These are phyloP conservation scores for Cucurbita argyrosperma DNA, from an alignment of 306 rosid species.

Conservation along the genomic window DNA sequence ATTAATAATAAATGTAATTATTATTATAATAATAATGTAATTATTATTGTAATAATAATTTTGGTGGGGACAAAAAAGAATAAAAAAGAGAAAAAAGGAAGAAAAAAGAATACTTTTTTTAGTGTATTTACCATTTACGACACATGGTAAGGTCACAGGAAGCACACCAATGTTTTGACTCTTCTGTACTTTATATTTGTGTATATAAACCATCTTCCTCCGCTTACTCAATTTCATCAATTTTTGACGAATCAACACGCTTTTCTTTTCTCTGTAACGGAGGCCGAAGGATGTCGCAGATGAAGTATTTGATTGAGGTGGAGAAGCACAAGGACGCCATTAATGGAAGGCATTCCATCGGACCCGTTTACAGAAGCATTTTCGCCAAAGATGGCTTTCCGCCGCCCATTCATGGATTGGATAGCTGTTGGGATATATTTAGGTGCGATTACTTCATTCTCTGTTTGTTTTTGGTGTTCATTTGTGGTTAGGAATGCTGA, in stretches of 20 bases:
- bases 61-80: background rate
- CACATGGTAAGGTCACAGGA: background rate
- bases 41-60: background rate
- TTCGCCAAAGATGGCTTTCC: constrained; percentile 81
- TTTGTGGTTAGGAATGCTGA: background rate
- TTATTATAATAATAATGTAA: too few species aligned
- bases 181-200: background rate
- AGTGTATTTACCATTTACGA: background rate
- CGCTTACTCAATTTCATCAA: background rate
- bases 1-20: background rate
- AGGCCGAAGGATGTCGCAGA: constrained; percentile 23
- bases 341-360: constrained; percentile 48
- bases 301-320: constrained; percentile 48
- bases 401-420: constrained; percentile 43
- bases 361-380: constrained; percentile 76
- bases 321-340: constrained; percentile 47
- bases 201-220: background rate
- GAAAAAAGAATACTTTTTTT: too few species aligned
- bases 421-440: constrained; percentile 85
- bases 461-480: background rate
- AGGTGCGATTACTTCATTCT: constrained; percentile 29
- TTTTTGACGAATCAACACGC: background rate
- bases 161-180: constrained; percentile 7
- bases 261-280: background rate
- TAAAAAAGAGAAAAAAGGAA: background rate